Percentiles rank a stretch among this genome's conserved stretches.
phyloP scores from a whole-genome alignment of 1,284 basidiomycete species.

The Sutorius eximius region DNA sequence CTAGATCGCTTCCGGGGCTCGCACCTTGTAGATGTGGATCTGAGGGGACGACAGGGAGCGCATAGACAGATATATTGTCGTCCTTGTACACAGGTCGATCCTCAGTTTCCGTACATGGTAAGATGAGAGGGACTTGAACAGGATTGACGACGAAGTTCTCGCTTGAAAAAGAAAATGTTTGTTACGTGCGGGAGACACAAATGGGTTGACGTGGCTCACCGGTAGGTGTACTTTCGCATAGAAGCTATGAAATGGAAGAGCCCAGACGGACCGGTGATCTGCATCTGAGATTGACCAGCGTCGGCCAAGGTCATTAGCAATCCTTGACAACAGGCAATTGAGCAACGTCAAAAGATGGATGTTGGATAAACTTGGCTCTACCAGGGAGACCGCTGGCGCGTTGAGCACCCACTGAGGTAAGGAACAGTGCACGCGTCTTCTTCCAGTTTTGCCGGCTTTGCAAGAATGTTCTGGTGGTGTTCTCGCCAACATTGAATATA shows the following conservation, averaged over 20 bases:
- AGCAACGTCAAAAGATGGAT: neutral
- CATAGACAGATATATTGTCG: slow-evolving; percentile 62
- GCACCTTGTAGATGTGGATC: neutral
- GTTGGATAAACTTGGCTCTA: slow-evolving; percentile 33
- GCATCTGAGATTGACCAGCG: slow-evolving; percentile 55
- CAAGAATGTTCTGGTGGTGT: slow-evolving; percentile 70
- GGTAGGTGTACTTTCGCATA: slow-evolving; percentile 61
- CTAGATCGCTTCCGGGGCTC: neutral
- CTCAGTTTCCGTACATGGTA: slow-evolving; percentile 28
- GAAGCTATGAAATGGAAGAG: slow-evolving; percentile 71
- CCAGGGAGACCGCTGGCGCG: slow-evolving; percentile 71
- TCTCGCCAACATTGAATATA: slow-evolving; percentile 86
- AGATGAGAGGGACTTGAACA: slow-evolving; percentile 44
- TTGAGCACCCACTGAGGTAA: slow-evolving; percentile 65
- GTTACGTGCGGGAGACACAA: neutral
- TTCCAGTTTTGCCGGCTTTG: slow-evolving; percentile 67
- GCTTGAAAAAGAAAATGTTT: slow-evolving; percentile 33
- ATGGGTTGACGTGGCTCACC: slow-evolving; percentile 44
- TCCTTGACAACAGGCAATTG: slow-evolving; percentile 43
- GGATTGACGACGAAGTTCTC: slow-evolving; percentile 49
- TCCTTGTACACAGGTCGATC: slow-evolving; percentile 55
- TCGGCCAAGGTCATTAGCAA: slow-evolving; percentile 84
- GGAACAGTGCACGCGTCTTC: slow-evolving; percentile 69
- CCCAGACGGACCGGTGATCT: slow-evolving; percentile 73
- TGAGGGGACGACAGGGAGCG: slow-evolving; percentile 51